Percentiles rank a stretch among this genome's conserved stretches.
Conservation (phyloP, 129 eudicot genomes). For the Kitagawia praeruptora region DNA sequence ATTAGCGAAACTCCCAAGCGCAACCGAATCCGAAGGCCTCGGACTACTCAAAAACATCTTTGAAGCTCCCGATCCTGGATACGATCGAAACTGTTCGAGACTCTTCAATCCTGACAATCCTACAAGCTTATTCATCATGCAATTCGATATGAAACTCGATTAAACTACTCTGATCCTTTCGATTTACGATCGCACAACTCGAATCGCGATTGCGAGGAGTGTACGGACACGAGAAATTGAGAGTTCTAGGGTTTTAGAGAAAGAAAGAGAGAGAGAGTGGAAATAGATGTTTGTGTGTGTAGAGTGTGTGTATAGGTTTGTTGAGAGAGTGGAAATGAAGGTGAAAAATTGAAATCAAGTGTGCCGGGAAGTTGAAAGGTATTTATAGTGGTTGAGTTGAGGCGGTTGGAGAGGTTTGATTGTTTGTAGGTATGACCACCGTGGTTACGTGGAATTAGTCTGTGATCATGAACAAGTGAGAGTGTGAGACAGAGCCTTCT, state of each 20-base stretch:
- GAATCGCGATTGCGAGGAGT: not conserved
- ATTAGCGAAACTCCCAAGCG: slow-evolving; percentile 77
- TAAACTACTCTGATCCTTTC: not conserved
- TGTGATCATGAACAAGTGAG: too few relatives aligned
- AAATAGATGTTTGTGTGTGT: not conserved
- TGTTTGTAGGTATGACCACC: not conserved
- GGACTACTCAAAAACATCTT: slow-evolving; percentile 24
- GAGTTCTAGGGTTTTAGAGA: not conserved
- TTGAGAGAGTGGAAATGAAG: not conserved
- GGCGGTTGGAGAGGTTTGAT: not conserved
- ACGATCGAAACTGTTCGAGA: slow-evolving; percentile 57
- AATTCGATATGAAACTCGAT: slow-evolving; percentile 6
- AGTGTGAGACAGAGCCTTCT: too few relatives aligned
- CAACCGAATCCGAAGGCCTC: slow-evolving; percentile 31
- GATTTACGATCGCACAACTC: not conserved
- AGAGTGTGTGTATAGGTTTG: not conserved
- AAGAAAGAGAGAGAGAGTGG: too few relatives aligned
- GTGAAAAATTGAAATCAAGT: not conserved
- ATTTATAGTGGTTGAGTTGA: not conserved
- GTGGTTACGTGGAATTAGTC: not conserved
- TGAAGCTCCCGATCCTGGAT: slow-evolving; percentile 39
- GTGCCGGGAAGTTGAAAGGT: not conserved
- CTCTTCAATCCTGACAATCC: slow-evolving; percentile 64
- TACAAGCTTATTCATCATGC: slow-evolving; percentile 49
- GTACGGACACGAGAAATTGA: not conserved